Evolutionary conservation across 2,329 filamentous ascomycete species (phyloP), one percentile per base, ranked within the genome.

Genomic region (Corniculantispora saksenae): DNA sequence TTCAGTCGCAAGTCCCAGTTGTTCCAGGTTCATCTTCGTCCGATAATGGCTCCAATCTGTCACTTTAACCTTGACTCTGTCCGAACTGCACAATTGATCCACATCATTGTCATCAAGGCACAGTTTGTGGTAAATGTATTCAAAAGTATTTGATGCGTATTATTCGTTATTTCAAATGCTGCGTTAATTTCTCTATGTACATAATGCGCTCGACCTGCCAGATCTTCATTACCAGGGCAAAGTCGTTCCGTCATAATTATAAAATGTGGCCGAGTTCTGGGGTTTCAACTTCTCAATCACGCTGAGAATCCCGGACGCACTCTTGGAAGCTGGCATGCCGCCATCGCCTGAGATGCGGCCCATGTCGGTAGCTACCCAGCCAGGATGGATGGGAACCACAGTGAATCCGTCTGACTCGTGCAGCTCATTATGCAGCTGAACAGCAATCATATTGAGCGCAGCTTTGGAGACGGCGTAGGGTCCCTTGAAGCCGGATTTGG

Each of bases 351-450:
- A 12, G 15, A 50, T 21, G 51, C 43, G 51, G 53, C 64, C 64
- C 58, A 54, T 66, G 58, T 62, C 58, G 15, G 58, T 66, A 2
- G 58, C 10, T 13, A 57, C 64, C 45, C 58, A 58, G 27, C 64
- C 64, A 19, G 64, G 58, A 21, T 62, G 59, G 45, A 66, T 47
- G 32, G 64, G 59, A 3, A 66, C 58, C 13, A 66, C 58, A 23
- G 64, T 66, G 64, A 66, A 66, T 27, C 64, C 64, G 27, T 62
- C 58, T 9, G 51, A 40, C 19, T 29, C 45, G 53, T 61, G 57
- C 43, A 66, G 53, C 53, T 66, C 64, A 13, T 66, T 61, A 45
- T 66, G 64, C 23, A 66, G 64, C 64, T 62, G 64, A 15, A 66
- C 59, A 40, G 64, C 59, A 6, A 66, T 23, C 64, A 62, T 62